These are phyloP conservation scores for Yamadazyma paraphyllophila DNA, from an alignment of 805 yeast genomes.

Conservation along the genomic window DNA sequence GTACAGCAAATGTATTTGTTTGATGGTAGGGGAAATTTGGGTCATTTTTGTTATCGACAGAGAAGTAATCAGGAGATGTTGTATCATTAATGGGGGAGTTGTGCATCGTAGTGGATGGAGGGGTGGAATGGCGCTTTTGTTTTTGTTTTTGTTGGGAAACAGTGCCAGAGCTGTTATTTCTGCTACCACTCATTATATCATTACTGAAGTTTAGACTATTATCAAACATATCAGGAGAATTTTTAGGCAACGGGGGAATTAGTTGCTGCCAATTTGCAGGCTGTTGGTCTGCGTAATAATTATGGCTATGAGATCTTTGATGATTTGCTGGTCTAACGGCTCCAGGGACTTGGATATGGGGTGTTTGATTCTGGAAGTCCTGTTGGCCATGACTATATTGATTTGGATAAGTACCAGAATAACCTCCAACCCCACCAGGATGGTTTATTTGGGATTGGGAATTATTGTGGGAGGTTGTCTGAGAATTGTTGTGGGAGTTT, in stretches of 20 bases:
- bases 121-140: conserved; percentile 9
- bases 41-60: background rate
- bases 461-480: too few species aligned
- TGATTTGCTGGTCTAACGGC: conserved; percentile 1
- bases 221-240: conserved; percentile 4
- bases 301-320: conserved; percentile 13
- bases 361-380: background rate
- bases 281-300: background rate
- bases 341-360: background rate
- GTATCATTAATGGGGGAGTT: conserved; percentile 1
- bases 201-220: conserved; percentile 7
- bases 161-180: background rate
- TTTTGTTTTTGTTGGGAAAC: background rate
- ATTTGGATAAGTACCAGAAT: background rate
- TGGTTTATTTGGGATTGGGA: background rate
- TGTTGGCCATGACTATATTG: background rate
- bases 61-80: conserved; percentile 1
- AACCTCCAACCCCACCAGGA: background rate
- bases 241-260: conserved; percentile 16
- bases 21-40: conserved; percentile 6
- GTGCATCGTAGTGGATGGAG: conserved; percentile 2
- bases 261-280: conserved; percentile 14
- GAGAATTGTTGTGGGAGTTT: too few species aligned
- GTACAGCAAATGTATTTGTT: conserved; percentile 9
- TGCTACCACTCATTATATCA: conserved; percentile 8